phyloP scores from a whole-genome alignment of 2,329 filamentous ascomycete genomes.

The Amesomyces nigricolor region DNA sequence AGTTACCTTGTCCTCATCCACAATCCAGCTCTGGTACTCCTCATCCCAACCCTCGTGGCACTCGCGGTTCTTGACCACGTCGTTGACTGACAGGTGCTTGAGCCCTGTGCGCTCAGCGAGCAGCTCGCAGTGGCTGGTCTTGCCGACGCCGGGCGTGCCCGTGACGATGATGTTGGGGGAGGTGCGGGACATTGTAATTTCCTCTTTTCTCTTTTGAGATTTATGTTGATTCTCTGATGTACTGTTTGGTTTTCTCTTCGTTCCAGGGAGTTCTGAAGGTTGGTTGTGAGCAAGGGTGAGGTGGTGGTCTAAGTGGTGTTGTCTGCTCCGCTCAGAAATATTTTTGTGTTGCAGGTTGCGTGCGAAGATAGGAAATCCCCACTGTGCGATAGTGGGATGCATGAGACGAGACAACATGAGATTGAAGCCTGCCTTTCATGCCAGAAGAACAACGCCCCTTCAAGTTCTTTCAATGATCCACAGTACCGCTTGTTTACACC shows the following conservation, averaged over 20 bases:
- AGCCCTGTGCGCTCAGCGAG: constrained; percentile 71
- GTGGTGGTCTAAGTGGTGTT: constrained; percentile 8
- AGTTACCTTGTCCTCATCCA: constrained; percentile 88
- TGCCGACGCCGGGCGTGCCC: constrained; percentile 91
- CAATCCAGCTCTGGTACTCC: constrained; percentile 80
- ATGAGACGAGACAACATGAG: no score
- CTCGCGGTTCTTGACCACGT: constrained; percentile 80
- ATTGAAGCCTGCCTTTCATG: no score
- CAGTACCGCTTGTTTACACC: no score
- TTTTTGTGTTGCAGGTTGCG: constrained; percentile 10
- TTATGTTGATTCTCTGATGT: background rate
- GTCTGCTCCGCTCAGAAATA: constrained; percentile 6
- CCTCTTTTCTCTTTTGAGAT: constrained; percentile 3
- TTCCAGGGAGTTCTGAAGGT: background rate
- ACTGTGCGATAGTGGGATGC: constrained; percentile 3
- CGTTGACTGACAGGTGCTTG: constrained; percentile 80
- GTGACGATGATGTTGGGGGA: constrained; percentile 90
- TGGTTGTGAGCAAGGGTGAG: background rate
- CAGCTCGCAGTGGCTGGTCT: constrained; percentile 84
- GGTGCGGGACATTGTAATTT: constrained; percentile 37
- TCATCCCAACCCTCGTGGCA: constrained; percentile 88
- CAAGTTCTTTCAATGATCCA: no score
- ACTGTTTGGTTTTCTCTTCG: background rate
- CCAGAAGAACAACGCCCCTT: no score
- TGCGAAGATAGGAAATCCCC: constrained; percentile 5